phyloP scores from a whole-genome alignment of 2,329 filamentous ascomycete species.

The Neopestalotiopsis sp. region DNA sequence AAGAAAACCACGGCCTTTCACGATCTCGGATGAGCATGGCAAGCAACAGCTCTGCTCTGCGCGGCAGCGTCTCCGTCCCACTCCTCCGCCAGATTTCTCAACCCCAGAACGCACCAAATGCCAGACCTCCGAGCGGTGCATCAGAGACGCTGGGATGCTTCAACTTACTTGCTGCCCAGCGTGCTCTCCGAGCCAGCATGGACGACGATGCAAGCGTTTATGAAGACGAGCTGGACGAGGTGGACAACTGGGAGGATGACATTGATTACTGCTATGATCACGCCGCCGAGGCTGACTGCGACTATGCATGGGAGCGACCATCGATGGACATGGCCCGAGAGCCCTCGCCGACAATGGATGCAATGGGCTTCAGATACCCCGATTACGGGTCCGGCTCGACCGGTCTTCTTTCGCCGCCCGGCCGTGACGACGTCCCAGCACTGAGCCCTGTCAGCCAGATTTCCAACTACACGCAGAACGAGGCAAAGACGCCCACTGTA shows the following conservation, averaged over 20 bases:
- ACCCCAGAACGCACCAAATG: constrained; percentile 32
- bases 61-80: constrained; percentile 61
- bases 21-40: constrained; percentile 49
- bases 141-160: constrained; percentile 58
- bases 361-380: background rate
- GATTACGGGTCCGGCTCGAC: background rate
- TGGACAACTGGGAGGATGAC: constrained; percentile 68
- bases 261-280: constrained; percentile 76
- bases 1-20: constrained; percentile 51
- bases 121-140: constrained; percentile 49
- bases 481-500: constrained; percentile 50
- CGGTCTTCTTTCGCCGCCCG: constrained; percentile 36
- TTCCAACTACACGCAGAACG: constrained; percentile 45
- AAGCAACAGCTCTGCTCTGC: constrained; percentile 56
- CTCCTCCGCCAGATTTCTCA: constrained; percentile 52
- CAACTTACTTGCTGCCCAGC: constrained; percentile 44
- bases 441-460: constrained; percentile 55
- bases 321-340: constrained; percentile 53
- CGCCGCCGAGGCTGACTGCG: constrained; percentile 68
- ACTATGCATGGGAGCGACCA: constrained; percentile 68
- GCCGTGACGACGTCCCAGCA: constrained; percentile 47
- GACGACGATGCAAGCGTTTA: constrained; percentile 27
- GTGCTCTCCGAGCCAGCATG: constrained; percentile 33
- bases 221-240: constrained; percentile 34
- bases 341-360: background rate